Evolutionary conservation across 2,329 filamentous ascomycete genomes (phyloP), one percentile per base, ranked within the genome.

Genomic region (Endoconidiophora laricicola): DNA sequence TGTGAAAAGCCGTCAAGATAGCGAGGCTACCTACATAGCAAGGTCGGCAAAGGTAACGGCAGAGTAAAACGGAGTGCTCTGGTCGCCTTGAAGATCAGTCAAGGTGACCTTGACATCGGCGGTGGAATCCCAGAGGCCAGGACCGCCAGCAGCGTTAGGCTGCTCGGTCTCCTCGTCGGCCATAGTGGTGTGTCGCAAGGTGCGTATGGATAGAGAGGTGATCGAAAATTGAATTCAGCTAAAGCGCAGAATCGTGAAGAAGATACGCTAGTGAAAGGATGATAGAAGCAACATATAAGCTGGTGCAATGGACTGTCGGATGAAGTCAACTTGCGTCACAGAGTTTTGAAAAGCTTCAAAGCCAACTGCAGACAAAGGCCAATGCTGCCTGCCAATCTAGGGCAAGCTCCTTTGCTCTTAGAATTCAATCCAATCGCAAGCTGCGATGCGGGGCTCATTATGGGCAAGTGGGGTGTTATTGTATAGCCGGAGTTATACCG

Each of bases 101-200:
- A 96, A 76, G 65, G 90, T 91, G 58, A 98, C 86, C 60, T 94
- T 83, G 57, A 98, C 90, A 57, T 91, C 83, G 65, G 83, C 93
- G 52, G 83, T 79, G 3, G 80, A 79, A 63, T 95, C 85, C 44
- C 75, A 64, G 24, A 80, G 68, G 44, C 69, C 70, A 38, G 76
- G 76, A 49, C 72, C 76, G 38, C 64, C 63, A 18, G 63, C 57
- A 23, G 57, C 65, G 45, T 70, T 64, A 20, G 60, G 54, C 57
- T 59, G 60, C 26, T 62, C 60, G 24, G 58, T 50, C 14, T 49
- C 65, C 44, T 71, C 65, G 22, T 60, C 55, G 57, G 59, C 59
- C 44, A 50, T 50, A 23, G 20, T 47, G 16, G 18, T 9, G 51
- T 43, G 56, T 57, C 22, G 58, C 52, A 42, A 54, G 24, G 3